Base-by-base conservation (phyloP, 2,329 filamentous ascomycete species). In the Penicillium sp. region DNA sequence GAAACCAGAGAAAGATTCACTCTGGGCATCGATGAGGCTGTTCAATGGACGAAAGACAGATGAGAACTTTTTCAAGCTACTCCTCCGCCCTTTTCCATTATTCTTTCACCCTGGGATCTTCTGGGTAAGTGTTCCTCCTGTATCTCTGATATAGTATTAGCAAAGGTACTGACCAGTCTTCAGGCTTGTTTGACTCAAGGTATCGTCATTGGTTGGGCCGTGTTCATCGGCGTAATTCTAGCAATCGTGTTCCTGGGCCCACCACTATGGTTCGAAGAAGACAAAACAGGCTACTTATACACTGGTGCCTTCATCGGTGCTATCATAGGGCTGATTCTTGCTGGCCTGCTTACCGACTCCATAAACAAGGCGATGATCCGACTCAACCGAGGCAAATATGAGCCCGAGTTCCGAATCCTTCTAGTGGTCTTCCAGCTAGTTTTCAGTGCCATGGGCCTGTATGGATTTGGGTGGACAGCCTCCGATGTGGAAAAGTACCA, bases 161-260 rank as follows among this genome's bases (percentile, higher is more conserved):
- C 11, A 19, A 33, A 39, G 4, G 7, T 24, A 27, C n/a, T 50
- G 16, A 42, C 14, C 10, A 11, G 22, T 27, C 19, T 21, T 13
- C 14, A 46, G 76, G 82, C 83, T 16, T 86, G 84, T 67, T 80
- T 97, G 3, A 90, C 93, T 49, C 93, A 96, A 80, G 93, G 93
- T 16, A 86, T 90, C 4, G 85, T 96, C 69, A 96, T 97, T 68
- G 93, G 93, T 62, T 98, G 93, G 93, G 96, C 93, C 1, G 90
- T 97, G 16, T 91, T 97, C 69, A 93, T 96, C 63, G 90, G 90
- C 55, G 88, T 95, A 59, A 86, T 95, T 63, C 78, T 96, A 46
- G 89, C 88, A n/a, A 85, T 88, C 57, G 87, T 96, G 64, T 93
- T 95, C 77, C 82, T 96, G 47, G 87, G 88, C 2, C 88, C 89